A percentile compares a stretch with the other conserved stretches of the same genome.
Evolutionary conservation across 768 basidiomycete genomes (phyloP).

Genomic region (Phlebiopsis gigantea): DNA sequence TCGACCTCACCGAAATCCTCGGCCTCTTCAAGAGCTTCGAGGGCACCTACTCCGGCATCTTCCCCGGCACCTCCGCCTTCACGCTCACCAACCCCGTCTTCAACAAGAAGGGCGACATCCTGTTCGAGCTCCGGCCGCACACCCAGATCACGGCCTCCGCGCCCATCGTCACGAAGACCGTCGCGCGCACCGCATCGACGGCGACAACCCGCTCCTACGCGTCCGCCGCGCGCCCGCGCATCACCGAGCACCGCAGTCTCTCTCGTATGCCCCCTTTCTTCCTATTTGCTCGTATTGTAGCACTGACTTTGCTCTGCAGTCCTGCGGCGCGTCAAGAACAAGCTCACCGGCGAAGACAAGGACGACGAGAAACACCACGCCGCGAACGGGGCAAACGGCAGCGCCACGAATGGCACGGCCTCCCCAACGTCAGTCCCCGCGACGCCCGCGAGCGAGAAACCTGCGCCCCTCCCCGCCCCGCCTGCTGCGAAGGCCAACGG

Average conservation of each 20-base stretch:
- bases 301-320: background rate
- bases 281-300: background rate
- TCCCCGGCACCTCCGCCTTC: slow-evolving; percentile 21
- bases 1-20: slow-evolving; percentile 21
- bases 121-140: slow-evolving; percentile 24
- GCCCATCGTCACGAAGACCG: background rate
- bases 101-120: slow-evolving; percentile 25
- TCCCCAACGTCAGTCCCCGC: background rate
- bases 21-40: slow-evolving; percentile 23
- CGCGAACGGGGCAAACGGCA: slow-evolving; percentile 1
- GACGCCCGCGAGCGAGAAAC: background rate
- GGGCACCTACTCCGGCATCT: slow-evolving; percentile 24
- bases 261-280: background rate
- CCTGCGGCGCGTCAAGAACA: slow-evolving; percentile 12
- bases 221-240: background rate
- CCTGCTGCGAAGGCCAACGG: background rate
- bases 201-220: slow-evolving; percentile 1
- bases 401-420: background rate
- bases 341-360: slow-evolving; percentile 5
- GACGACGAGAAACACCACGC: slow-evolving; percentile 3
- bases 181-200: background rate
- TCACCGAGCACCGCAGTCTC: slow-evolving; percentile 3
- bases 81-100: slow-evolving; percentile 27
- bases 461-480: background rate
- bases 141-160: slow-evolving; percentile 7